Evolutionary conservation across 2,329 filamentous ascomycete species (phyloP), one percentile per base, ranked within the genome.

Genomic region (Blastomyces parvus): DNA sequence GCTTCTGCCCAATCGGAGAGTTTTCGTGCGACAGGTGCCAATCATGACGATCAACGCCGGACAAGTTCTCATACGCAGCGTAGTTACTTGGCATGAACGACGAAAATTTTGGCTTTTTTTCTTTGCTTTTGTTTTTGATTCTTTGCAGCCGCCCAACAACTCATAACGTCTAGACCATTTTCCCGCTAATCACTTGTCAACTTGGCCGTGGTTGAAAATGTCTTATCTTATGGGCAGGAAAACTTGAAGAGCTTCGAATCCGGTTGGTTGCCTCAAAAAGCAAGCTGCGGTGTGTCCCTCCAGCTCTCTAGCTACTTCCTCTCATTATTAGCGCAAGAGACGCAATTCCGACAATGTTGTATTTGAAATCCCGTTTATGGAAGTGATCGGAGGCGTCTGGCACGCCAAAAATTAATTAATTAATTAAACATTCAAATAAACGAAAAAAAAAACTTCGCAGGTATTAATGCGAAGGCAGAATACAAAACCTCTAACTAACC

Each of bases 331-430:
- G 55, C 7, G 53, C 30, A 42, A 58, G 36, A 27, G 38, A 44
- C 19, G 56, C 6, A 44, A 44, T 7, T n/a, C 25, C 7, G 36
- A 40, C 36, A 22, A 58, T 27, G 11, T 25, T 58, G 11, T 42
- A 42, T 58, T 13, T 58, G 36, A 58, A 58, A 58, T 58, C 55
- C 17, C 22, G 36, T 42, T 58, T 58, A 58, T 55, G 22, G 9
- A 13, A 25, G 50, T 46, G 44, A 22, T 46, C 7, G 8, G n/a
- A 22, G 19, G 1, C 22, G 22, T 19, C 44, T 2, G 7, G 9
- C 22, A 22, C 7, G 7, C 44, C 7, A 48, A 22, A n/a, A 33
- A 33, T n/a, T n/a, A n/a, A n/a, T n/a, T n/a, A n/a, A n/a, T n/a
- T n/a, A n/a, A n/a, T n/a, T n/a, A 33, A 33, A 33, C 1, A 33